Conservation (phyloP, 2,329 filamentous ascomycete species). For the Dissoconium aciculare region DNA sequence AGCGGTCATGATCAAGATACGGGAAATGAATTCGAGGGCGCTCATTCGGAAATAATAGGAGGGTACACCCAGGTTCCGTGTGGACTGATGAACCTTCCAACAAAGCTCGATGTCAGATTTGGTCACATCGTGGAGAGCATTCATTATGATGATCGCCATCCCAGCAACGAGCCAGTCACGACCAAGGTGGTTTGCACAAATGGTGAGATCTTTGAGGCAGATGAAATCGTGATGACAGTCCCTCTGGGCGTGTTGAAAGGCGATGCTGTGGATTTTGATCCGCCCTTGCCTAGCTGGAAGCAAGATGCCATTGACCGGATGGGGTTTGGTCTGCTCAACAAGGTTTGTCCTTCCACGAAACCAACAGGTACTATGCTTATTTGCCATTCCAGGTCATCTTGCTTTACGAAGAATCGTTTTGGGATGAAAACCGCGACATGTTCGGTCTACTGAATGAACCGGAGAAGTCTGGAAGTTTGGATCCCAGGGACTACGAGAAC, state of each 20-base stretch:
- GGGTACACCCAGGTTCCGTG: conserved; percentile 90
- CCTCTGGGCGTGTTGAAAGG: conserved; percentile 85
- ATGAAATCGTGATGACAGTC: conserved; percentile 78
- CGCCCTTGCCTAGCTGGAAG: conserved; percentile 80
- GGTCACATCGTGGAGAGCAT: conserved; percentile 60
- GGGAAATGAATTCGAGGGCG: conserved; percentile 92
- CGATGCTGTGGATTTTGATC: conserved; percentile 69
- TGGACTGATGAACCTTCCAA: conserved; percentile 64
- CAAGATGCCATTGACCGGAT: conserved; percentile 62
- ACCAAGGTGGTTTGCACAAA: conserved; percentile 61
- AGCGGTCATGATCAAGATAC: conserved; percentile 93
- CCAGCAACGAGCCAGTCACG: conserved; percentile 26
- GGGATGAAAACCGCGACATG: conserved; percentile 80
- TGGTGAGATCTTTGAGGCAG: conserved; percentile 63
- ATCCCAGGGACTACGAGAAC: conserved; percentile 62
- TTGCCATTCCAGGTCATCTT: conserved; percentile 46
- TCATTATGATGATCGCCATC: conserved; percentile 35
- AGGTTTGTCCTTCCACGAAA: conserved; percentile 34
- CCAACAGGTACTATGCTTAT: not conserved
- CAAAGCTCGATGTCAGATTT: conserved; percentile 60
- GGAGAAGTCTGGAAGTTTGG: conserved; percentile 50
- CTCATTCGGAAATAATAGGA: conserved; percentile 82
- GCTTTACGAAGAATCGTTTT: conserved; percentile 79
- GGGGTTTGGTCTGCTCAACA: conserved; percentile 89
- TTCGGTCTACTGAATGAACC: conserved; percentile 80